These are phyloP conservation scores for Glycine tomentella DNA, from an alignment of 306 rosid genomes.

Conservation along the genomic window DNA sequence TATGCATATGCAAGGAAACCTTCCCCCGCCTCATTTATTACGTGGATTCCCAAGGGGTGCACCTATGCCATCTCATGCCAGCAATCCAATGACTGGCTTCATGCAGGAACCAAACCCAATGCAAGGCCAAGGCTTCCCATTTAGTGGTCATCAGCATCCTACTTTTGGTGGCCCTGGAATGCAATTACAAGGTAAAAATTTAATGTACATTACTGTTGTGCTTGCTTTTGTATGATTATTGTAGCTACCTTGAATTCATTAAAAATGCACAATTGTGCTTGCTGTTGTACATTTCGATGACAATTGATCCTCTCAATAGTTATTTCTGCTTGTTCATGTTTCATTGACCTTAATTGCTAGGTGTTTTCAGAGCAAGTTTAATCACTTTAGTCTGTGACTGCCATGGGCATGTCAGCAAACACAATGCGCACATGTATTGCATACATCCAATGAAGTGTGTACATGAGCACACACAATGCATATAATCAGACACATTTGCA, in stretches of 20 bases:
- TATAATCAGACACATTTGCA: neutral
- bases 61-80: slow-evolving; percentile 60
- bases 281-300: no score
- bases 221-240: slow-evolving; percentile 17
- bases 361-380: no score
- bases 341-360: no score
- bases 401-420: neutral
- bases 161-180: slow-evolving; percentile 71
- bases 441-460: no score
- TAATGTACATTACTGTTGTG: neutral
- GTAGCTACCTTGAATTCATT: neutral
- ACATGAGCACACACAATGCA: neutral
- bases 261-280: no score
- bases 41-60: slow-evolving; percentile 82
- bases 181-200: slow-evolving; percentile 69
- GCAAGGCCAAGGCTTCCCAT: slow-evolving; percentile 71
- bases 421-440: neutral
- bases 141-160: slow-evolving; percentile 67
- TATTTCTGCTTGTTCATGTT: no score
- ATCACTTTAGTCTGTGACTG: no score
- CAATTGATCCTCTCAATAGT: no score
- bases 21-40: slow-evolving; percentile 70
- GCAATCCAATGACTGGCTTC: slow-evolving; percentile 66
- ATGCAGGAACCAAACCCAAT: slow-evolving; percentile 71
- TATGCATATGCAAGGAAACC: slow-evolving; percentile 73